Percentiles rank a stretch among this genome's conserved stretches.
phyloP scores from a whole-genome alignment of 257 asterid species.

The Eustoma russellianum region DNA sequence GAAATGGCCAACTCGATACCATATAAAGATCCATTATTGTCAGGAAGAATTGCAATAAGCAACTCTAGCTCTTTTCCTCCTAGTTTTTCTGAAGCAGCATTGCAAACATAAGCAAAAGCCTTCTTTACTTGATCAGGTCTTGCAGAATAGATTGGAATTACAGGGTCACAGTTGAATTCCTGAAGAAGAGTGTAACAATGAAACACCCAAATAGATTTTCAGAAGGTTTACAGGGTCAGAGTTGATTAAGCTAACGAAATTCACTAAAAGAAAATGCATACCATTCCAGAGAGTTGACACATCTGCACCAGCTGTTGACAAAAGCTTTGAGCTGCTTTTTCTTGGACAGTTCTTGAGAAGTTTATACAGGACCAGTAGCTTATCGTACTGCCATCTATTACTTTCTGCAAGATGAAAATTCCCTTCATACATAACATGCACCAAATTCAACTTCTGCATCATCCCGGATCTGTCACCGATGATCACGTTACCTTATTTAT shows the following conservation, averaged over 20 bases:
- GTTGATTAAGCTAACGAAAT: neutral
- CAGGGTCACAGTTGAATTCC: conserved; percentile 25
- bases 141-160: conserved; percentile 21
- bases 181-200: conserved; percentile 9
- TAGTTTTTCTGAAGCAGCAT: conserved; percentile 12
- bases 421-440: neutral
- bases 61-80: conserved; percentile 23
- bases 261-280: neutral
- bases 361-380: conserved; percentile 25
- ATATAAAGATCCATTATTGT: conserved; percentile 24
- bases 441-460: no score
- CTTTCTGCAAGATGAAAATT: conserved; percentile 18
- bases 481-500: conserved; percentile 19
- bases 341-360: conserved; percentile 23
- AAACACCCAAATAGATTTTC: neutral
- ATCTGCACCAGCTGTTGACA: conserved; percentile 23
- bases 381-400: conserved; percentile 22
- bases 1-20: conserved; percentile 9
- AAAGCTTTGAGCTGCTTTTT: conserved; percentile 15
- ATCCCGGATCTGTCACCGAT: neutral
- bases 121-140: conserved; percentile 26
- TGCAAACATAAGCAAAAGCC: conserved; percentile 19
- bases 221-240: neutral
- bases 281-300: conserved; percentile 28
- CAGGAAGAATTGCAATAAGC: conserved; percentile 27